Percentiles rank a stretch among this genome's conserved stretches.
These are phyloP conservation scores for Heterobasidion parviporum DNA, from an alignment of 1,284 basidiomycete species.

Conservation along the genomic window DNA sequence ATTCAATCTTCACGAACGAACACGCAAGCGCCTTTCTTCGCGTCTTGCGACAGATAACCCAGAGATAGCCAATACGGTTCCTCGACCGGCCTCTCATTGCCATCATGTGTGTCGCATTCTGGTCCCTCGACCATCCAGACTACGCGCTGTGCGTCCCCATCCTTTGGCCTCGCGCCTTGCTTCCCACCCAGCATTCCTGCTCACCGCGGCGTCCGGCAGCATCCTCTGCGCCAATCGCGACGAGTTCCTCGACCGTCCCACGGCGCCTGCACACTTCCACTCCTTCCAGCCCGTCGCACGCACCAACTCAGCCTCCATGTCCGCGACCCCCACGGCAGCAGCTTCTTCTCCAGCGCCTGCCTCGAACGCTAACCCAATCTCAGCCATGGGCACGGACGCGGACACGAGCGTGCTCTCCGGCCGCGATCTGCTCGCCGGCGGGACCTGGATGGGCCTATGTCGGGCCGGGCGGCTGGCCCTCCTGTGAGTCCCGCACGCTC, in stretches of 20 bases:
- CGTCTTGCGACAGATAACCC: no score
- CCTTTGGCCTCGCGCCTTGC: constrained; percentile 2
- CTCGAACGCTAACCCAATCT: background rate
- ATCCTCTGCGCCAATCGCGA: constrained; percentile 73
- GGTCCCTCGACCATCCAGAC: constrained; percentile 63
- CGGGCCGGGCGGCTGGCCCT: constrained; percentile 57
- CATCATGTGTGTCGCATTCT: constrained; percentile 69
- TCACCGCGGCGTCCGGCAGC: constrained; percentile 26
- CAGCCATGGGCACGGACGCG: constrained; percentile 13
- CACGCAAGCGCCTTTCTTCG: no score
- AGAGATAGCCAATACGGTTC: background rate
- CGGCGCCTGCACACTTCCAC: constrained; percentile 55
- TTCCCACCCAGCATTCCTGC: constrained; percentile 3
- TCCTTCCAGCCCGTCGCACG: constrained; percentile 27
- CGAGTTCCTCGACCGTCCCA: constrained; percentile 62
- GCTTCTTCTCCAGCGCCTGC: background rate
- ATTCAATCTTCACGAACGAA: no score
- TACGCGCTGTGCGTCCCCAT: constrained; percentile 62
- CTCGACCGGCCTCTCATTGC: background rate
- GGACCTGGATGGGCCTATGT: constrained; percentile 72
- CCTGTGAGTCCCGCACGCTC: constrained; percentile 38
- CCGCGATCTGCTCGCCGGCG: constrained; percentile 60
- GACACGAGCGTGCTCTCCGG: constrained; percentile 52
- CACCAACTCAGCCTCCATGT: no score
- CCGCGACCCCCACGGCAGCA: constrained; percentile 1